Conservation (phyloP, 148 eudicot species). For the Silene latifolia region DNA sequence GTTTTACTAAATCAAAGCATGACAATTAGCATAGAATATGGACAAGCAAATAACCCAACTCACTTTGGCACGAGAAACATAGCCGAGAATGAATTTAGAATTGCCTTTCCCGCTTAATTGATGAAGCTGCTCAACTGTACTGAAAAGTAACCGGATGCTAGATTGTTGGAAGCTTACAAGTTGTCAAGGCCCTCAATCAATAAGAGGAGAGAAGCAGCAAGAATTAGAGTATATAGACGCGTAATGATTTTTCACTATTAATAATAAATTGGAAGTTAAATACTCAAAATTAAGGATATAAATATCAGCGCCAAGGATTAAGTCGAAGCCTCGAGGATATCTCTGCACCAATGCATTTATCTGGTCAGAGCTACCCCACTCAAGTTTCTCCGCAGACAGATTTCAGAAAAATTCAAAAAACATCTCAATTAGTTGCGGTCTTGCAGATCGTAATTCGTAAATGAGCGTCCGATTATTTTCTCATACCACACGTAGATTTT, state of each 20-base stretch:
- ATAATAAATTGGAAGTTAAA: background rate
- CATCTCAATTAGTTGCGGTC: conserved; percentile 35
- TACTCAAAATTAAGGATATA: conserved; percentile 54
- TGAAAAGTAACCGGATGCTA: conserved; percentile 70
- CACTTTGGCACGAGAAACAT: conserved; percentile 82
- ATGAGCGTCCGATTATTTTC: conserved; percentile 13
- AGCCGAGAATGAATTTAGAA: conserved; percentile 75
- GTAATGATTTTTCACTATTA: background rate
- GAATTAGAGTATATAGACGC: too few species aligned
- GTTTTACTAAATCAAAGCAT: too few species aligned
- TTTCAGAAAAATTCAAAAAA: conserved; percentile 30
- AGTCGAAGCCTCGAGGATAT: conserved; percentile 74
- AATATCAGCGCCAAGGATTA: conserved; percentile 95
- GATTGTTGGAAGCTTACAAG: conserved; percentile 80
- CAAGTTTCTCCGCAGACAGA: conserved; percentile 64
- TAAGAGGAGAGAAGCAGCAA: background rate
- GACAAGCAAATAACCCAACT: conserved; percentile 19
- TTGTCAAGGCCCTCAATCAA: conserved; percentile 43
- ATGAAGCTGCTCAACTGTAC: conserved; percentile 71
- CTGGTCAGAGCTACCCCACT: conserved; percentile 77
- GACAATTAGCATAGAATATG: too few species aligned
- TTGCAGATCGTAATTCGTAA: conserved; percentile 6
- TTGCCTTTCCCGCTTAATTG: conserved; percentile 32
- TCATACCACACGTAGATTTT: conserved; percentile 49
- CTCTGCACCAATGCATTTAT: conserved; percentile 45